Evolutionary conservation across 163 green algal genomes (phyloP), one percentile per base, ranked within the genome.

Genomic region (Prototheca wickerhamii): DNA sequence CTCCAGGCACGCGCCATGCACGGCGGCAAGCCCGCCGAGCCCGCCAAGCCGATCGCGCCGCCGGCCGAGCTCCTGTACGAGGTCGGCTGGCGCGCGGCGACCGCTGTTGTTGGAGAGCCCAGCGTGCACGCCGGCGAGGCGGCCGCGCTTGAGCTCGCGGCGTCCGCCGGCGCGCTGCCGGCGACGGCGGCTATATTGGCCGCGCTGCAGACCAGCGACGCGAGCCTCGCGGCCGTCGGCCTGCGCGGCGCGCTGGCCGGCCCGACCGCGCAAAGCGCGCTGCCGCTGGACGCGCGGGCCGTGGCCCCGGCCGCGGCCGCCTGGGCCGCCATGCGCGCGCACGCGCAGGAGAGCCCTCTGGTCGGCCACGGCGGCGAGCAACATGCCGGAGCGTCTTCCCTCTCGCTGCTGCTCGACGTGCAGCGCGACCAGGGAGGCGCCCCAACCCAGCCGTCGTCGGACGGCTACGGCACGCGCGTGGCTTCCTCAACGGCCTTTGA

Each of bases 241-340:
- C 20, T 28, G 0, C 26, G 17, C 23, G 25, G 31, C 7, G 6
- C 31, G 21, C 35, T 52, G 33, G 33, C 26, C 31, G 49, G 4
- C 37, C 25, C 59, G 3, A 25, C 57, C 3, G 42, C 4, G 6
- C 4, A 23, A 1, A 10, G 28, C 1, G 25, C 26, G 3, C 32
- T 58, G 29, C 15, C 35, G 8, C 49, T 63, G 58, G 35, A 28
- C 12, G 46, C 40, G 21, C 26, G 17, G 12, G 32, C 4, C 2
- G 55, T 30, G 18, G n/a, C 17, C 4, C 26, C 54, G 5, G 18
- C 58, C 30, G 32, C 33, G 1, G 28, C 64, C 2, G 60, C 60
- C 4, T 78, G 72, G 72, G 72, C 66, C 60, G 66, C 66, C 43
- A 50, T 78, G 61, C 66, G 72, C 8, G 53, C 72, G 3, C 65